These are phyloP conservation scores for Fusarium continuum DNA, from an alignment of 2,329 filamentous ascomycete species.

Conservation along the genomic window DNA sequence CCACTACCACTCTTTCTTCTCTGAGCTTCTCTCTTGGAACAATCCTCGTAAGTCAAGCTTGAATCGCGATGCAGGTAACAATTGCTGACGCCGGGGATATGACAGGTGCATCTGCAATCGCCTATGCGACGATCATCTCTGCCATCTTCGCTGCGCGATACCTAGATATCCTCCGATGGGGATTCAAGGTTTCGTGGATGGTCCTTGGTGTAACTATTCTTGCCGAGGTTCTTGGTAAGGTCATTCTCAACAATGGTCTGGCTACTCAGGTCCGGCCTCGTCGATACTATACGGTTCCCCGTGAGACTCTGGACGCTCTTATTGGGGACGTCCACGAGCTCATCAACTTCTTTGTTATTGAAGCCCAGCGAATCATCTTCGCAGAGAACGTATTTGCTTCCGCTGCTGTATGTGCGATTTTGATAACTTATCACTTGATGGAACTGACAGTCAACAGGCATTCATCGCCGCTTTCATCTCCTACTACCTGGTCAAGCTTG, in stretches of 20 bases:
- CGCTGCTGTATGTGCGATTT: slow-evolving; percentile 59
- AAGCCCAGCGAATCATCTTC: slow-evolving; percentile 73
- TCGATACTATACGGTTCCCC: slow-evolving; percentile 73
- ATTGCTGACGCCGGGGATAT: slow-evolving; percentile 22
- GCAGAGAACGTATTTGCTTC: slow-evolving; percentile 72
- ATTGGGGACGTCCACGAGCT: slow-evolving; percentile 74
- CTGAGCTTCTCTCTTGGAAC: slow-evolving; percentile 74
- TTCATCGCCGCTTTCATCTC: slow-evolving; percentile 69
- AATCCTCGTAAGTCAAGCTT: slow-evolving; percentile 65
- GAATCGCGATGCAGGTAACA: neutral
- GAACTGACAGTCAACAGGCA: slow-evolving; percentile 55
- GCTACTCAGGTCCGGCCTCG: slow-evolving; percentile 72
- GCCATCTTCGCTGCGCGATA: slow-evolving; percentile 72
- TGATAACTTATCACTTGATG: slow-evolving; percentile 18
- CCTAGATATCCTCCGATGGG: slow-evolving; percentile 71
- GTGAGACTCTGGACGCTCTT: slow-evolving; percentile 67
- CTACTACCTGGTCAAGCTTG: slow-evolving; percentile 74
- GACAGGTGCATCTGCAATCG: slow-evolving; percentile 70
- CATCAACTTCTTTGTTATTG: slow-evolving; percentile 76
- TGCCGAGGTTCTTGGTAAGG: slow-evolving; percentile 69
- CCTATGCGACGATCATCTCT: slow-evolving; percentile 66
- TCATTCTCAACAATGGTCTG: slow-evolving; percentile 68
- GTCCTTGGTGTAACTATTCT: slow-evolving; percentile 66
- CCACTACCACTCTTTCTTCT: slow-evolving; percentile 77
- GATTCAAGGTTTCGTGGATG: slow-evolving; percentile 73